A percentile compares a stretch with the other conserved stretches of the same genome.
phyloP scores from a whole-genome alignment of 129 eudicot species.

The Saussurea involucrata region DNA sequence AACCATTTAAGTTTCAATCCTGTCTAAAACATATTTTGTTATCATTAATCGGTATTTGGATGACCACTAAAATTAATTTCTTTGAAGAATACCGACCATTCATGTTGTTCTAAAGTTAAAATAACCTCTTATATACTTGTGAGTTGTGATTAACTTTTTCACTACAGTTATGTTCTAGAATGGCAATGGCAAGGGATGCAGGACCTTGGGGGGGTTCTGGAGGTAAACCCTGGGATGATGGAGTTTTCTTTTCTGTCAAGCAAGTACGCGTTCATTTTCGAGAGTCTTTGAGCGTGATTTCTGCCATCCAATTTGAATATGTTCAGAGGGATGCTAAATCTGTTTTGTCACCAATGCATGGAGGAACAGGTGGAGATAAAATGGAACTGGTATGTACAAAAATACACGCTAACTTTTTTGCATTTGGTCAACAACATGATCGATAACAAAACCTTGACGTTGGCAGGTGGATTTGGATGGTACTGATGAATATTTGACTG shows the following conservation, averaged over 20 bases:
- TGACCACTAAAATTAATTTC: too few species aligned
- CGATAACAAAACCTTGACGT: not conserved
- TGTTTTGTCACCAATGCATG: conserved; percentile 23
- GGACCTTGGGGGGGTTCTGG: conserved; percentile 33
- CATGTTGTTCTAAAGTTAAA: too few species aligned
- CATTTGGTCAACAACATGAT: too few species aligned
- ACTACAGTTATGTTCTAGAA: not conserved
- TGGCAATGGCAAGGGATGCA: not conserved
- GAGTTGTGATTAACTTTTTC: not conserved
- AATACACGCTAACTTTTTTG: not conserved
- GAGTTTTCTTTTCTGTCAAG: conserved; percentile 18
- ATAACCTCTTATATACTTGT: too few species aligned
- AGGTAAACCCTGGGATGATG: conserved; percentile 36
- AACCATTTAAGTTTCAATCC: too few species aligned
- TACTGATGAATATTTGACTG: conserved; percentile 4
- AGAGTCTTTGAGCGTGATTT: not conserved
- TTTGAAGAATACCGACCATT: too few species aligned
- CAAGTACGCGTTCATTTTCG: conserved; percentile 17
- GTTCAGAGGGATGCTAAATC: conserved; percentile 13
- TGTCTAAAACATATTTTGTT: too few species aligned
- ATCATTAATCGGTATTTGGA: too few species aligned
- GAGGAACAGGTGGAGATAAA: conserved; percentile 12
- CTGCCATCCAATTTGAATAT: conserved; percentile 17
- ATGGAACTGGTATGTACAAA: not conserved
- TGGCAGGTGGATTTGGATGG: conserved; percentile 17